Base-by-base conservation (phyloP, 2,329 filamentous ascomycete species). In the Penicillium sp. region DNA sequence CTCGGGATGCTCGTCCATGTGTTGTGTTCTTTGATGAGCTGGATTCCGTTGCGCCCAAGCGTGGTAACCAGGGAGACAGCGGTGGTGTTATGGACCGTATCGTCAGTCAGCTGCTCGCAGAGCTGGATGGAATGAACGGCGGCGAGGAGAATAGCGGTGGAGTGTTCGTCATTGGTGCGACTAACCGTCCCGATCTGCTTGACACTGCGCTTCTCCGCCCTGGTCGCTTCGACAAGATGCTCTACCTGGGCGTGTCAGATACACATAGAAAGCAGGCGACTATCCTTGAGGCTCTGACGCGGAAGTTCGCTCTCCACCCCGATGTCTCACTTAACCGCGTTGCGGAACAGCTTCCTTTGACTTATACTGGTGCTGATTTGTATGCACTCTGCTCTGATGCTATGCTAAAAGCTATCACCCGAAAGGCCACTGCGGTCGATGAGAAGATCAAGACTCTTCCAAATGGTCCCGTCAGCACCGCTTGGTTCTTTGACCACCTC, bases 11-110 rank as follows among this genome's bases (percentile, higher is more conserved):
- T 58, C 93, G 94, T 65, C 94, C 94, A 75, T 99, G 95, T 70
- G 91, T 99, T 58, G 95, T 99, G 67, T 99, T 99, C 87, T 86
- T 99, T 61, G 94, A 99, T 69, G 94, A 99, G 81, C 79, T 99
- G 78, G 94, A 99, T 72, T 99, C 91, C 23, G 93, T 97, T 2
- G 93, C 94, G 5, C 94, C 94, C 0, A 97, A 97, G 79, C 84
- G 94, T 75, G 94, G 94, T 38, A 97, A 97, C 69, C 93, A 97
- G 75, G 94, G 94, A 48, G 94, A 97, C 69, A 96, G 91, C 62
- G 93, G 94, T 56, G 94, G 94, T 70, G 94, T 97, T 55, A 97
- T 97, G 93, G 94, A 97, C 73, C 87, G 94, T 54, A 97, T 97
- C 64, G 93, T 99, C 50, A 94, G 89, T 58, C 94, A 97, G 78